Percentiles rank a stretch among this genome's conserved stretches.
Evolutionary conservation across 1,284 basidiomycete species (phyloP).

Genomic region (Trametes polyzona): DNA sequence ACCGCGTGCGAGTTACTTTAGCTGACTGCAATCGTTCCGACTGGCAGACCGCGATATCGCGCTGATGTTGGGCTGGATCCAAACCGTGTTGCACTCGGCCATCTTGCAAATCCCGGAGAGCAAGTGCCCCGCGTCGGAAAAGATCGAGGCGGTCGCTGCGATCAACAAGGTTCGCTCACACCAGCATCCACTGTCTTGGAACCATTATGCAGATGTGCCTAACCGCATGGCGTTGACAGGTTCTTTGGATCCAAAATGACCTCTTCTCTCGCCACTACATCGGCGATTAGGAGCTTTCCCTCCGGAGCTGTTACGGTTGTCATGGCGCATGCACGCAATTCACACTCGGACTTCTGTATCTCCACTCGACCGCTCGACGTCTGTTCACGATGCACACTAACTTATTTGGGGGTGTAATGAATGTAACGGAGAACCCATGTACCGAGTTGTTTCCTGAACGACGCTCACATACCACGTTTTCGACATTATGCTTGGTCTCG

Average conservation of each 20-base stretch:
- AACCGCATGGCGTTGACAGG: conserved; percentile 26
- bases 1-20: background rate
- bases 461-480: background rate
- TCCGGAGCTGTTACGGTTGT: background rate
- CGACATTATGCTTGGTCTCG: too few relatives aligned
- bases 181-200: background rate
- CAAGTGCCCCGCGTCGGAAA: conserved; percentile 33
- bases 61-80: conserved; percentile 39
- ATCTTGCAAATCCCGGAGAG: conserved; percentile 36
- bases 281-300: conserved; percentile 27
- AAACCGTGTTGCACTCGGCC: conserved; percentile 37
- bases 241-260: conserved; percentile 53
- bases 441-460: background rate
- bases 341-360: background rate
- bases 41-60: conserved; percentile 40
- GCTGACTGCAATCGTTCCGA: too few relatives aligned
- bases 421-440: background rate
- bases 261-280: conserved; percentile 51
- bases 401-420: background rate
- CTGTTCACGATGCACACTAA: background rate
- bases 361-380: background rate
- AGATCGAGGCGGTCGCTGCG: conserved; percentile 46
- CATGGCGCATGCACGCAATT: background rate
- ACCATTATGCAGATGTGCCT: background rate
- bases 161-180: conserved; percentile 45